Conservation (phyloP, 805 yeast species). For the Myxozyma sirexii region DNA sequence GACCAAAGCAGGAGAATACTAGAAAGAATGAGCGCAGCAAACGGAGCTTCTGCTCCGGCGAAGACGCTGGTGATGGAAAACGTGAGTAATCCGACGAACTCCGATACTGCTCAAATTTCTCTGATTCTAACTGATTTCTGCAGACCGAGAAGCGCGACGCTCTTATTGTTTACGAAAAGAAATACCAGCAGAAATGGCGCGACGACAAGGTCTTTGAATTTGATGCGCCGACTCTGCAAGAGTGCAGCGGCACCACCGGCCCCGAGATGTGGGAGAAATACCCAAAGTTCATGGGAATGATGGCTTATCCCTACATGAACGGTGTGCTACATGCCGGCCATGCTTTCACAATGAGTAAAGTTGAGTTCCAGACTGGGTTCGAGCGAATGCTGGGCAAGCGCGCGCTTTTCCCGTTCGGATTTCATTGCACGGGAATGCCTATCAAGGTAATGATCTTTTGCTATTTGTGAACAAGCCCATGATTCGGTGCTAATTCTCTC, state of each 20-base stretch:
- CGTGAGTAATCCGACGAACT: not conserved
- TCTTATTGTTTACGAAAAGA: conserved; percentile 82
- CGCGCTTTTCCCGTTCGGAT: conserved; percentile 93
- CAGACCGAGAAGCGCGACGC: conserved; percentile 95
- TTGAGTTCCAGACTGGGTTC: conserved; percentile 87
- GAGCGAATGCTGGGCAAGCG: conserved; percentile 93
- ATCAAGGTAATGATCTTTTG: conserved; percentile 48
- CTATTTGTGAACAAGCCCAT: not conserved
- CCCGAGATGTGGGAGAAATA: conserved; percentile 69
- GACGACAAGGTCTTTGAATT: conserved; percentile 84
- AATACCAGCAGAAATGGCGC: conserved; percentile 84
- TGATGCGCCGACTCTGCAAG: conserved; percentile 80
- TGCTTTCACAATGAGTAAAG: conserved; percentile 90
- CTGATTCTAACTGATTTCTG: conserved; percentile 32
- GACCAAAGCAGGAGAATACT: not conserved
- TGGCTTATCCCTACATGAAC: conserved; percentile 99
- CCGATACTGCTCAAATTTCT: not conserved
- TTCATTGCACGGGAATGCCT: conserved; percentile 99
- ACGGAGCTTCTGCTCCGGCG: conserved; percentile 11
- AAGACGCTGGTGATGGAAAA: conserved; percentile 24
- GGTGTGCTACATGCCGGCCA: conserved; percentile 99
- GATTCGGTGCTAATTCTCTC: not conserved
- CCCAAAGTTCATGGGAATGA: conserved; percentile 87
- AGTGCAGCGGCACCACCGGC: conserved; percentile 54
- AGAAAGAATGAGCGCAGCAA: conserved; percentile 4